Evolutionary conservation across 2,329 filamentous ascomycete genomes (phyloP).

Genomic region (Colletotrichum eleusines): DNA sequence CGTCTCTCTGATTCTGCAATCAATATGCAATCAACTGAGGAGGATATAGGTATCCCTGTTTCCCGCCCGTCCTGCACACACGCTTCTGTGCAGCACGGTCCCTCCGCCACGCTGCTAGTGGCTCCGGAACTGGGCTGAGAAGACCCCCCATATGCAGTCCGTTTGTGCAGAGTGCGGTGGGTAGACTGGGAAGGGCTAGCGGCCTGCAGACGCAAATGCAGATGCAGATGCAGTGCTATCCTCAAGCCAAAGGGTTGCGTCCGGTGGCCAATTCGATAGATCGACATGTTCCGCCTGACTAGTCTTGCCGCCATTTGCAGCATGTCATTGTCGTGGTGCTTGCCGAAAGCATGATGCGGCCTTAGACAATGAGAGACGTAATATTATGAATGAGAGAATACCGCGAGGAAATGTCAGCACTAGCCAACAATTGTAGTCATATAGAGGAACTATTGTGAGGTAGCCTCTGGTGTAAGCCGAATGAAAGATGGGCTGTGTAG

Average conservation of each 20-base stretch:
- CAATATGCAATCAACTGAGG: constrained; percentile 32
- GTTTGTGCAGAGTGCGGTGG: constrained; percentile 11
- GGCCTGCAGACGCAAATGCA: constrained; percentile 37
- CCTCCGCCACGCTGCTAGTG: constrained; percentile 29
- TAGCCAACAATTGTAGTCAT: constrained; percentile 5
- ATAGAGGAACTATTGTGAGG: neutral
- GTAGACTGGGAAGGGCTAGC: neutral
- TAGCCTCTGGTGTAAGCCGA: neutral
- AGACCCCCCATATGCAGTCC: constrained; percentile 28
- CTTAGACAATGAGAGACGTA: neutral
- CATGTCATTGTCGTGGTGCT: constrained; percentile 34
- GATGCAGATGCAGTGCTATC: constrained; percentile 38
- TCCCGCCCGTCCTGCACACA: constrained; percentile 37
- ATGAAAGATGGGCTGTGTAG: neutral
- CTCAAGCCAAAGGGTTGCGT: constrained; percentile 26
- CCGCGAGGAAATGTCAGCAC: constrained; percentile 30
- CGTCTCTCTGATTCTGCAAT: constrained; percentile 2
- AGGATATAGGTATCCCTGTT: constrained; percentile 30
- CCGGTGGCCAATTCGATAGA: constrained; percentile 33
- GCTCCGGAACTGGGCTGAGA: constrained; percentile 32
- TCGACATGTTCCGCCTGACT: constrained; percentile 38
- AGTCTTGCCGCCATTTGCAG: constrained; percentile 38
- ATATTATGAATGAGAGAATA: constrained; percentile 14
- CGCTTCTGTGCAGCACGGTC: constrained; percentile 27
- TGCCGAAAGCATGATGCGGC: constrained; percentile 26